phyloP scores from a whole-genome alignment of 1,284 basidiomycete genomes.

The Leccinum pallidistipes region DNA sequence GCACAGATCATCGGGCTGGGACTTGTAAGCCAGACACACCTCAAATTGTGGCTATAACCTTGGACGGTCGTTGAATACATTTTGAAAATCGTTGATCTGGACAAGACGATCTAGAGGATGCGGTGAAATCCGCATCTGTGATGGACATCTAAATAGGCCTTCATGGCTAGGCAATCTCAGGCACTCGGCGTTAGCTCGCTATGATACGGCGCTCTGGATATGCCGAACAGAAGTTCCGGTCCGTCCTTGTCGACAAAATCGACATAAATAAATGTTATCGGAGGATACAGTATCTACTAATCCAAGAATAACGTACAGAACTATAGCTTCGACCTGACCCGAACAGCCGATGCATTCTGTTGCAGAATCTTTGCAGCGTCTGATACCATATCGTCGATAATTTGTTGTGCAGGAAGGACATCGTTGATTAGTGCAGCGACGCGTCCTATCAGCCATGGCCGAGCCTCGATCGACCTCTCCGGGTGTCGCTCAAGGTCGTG shows the following conservation, averaged over 20 bases:
- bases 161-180: neutral
- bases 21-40: no score
- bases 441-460: constrained; percentile 76
- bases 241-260: neutral
- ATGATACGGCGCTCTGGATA: neutral
- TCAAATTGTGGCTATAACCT: no score
- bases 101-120: neutral
- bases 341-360: constrained; percentile 40
- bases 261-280: neutral
- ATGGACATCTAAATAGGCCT: no score
- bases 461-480: constrained; percentile 60
- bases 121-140: no score
- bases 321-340: constrained; percentile 44
- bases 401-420: constrained; percentile 74
- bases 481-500: constrained; percentile 75
- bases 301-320: neutral
- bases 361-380: constrained; percentile 57
- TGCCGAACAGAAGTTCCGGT: neutral
- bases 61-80: no score
- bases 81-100: neutral
- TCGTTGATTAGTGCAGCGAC: constrained; percentile 77
- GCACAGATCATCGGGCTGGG: no score
- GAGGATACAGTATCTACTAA: neutral
- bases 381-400: constrained; percentile 79
- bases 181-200: neutral